Evolutionary conservation across 2,329 filamentous ascomycete genomes (phyloP).

Genomic region (Hypoxylon sp.): DNA sequence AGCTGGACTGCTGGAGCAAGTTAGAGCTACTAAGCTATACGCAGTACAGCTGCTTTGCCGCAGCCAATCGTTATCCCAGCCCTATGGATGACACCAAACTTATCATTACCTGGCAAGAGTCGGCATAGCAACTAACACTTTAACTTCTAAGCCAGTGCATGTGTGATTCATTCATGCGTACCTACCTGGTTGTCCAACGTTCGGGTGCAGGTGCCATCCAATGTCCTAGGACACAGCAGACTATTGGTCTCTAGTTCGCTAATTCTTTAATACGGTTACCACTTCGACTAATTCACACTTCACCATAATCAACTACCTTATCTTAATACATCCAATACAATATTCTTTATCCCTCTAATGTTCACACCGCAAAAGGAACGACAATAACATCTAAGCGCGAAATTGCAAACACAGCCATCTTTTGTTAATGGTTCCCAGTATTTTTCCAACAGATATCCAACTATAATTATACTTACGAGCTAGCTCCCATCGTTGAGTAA

Average conservation of each 20-base stretch:
- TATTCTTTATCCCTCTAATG: slow-evolving; percentile 3
- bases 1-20: too few relatives aligned
- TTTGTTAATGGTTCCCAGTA: not conserved
- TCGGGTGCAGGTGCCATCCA: slow-evolving; percentile 20
- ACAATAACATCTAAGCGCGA: not conserved
- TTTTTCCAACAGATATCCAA: slow-evolving; percentile 14
- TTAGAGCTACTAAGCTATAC: too few relatives aligned
- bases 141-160: not conserved
- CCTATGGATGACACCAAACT: slow-evolving; percentile 12
- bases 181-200: slow-evolving; percentile 18
- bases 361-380: not conserved
- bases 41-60: too few relatives aligned
- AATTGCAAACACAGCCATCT: slow-evolving; percentile 1
- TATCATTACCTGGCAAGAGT: slow-evolving; percentile 28
- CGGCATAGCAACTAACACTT: slow-evolving; percentile 8
- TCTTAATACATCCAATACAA: not conserved
- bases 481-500: not conserved
- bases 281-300: slow-evolving; percentile 6
- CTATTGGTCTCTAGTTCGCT: too few relatives aligned
- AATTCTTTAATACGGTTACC: too few relatives aligned
- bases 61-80: slow-evolving; percentile 24
- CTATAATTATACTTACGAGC: slow-evolving; percentile 14
- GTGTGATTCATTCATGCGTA: slow-evolving; percentile 25
- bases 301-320: not conserved
- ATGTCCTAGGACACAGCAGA: too few relatives aligned